These are phyloP conservation scores for Torulaspora maleeae DNA, from an alignment of 805 yeast genomes.

Conservation along the genomic window DNA sequence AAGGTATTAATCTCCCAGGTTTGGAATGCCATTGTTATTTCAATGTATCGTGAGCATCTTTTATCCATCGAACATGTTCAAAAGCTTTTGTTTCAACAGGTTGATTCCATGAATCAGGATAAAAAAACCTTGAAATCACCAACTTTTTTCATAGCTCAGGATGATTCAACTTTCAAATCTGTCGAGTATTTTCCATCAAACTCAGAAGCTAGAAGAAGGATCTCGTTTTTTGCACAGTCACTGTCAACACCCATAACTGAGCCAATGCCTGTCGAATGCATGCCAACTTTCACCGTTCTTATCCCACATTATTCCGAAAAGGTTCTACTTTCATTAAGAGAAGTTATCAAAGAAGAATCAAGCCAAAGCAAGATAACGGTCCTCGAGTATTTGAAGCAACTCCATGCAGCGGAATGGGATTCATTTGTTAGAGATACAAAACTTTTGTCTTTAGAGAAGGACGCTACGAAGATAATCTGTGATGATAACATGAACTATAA, in stretches of 20 bases:
- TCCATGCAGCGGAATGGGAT: slow-evolving; percentile 75
- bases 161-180: slow-evolving; percentile 62
- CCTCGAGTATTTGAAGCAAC: slow-evolving; percentile 71
- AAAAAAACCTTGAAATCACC: slow-evolving; percentile 59
- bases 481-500: neutral
- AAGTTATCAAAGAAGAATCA: slow-evolving; percentile 67
- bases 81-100: slow-evolving; percentile 56
- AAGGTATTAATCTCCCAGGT: slow-evolving; percentile 60
- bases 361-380: slow-evolving; percentile 57
- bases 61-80: slow-evolving; percentile 69
- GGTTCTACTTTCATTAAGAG: slow-evolving; percentile 68
- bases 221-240: slow-evolving; percentile 87
- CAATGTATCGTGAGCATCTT: slow-evolving; percentile 78
- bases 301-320: slow-evolving; percentile 86
- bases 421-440: slow-evolving; percentile 75
- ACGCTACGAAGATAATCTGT: slow-evolving; percentile 19
- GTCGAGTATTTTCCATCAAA: slow-evolving; percentile 51
- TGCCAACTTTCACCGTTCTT: slow-evolving; percentile 80
- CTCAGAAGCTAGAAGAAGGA: slow-evolving; percentile 76
- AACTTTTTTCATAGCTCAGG: slow-evolving; percentile 72
- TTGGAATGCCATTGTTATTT: slow-evolving; percentile 80
- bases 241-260: slow-evolving; percentile 81
- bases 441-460: slow-evolving; percentile 52
- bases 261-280: slow-evolving; percentile 55
- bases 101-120: slow-evolving; percentile 34